phyloP scores from a whole-genome alignment of 2,329 filamentous ascomycete genomes.

The Blastomyces parvus region DNA sequence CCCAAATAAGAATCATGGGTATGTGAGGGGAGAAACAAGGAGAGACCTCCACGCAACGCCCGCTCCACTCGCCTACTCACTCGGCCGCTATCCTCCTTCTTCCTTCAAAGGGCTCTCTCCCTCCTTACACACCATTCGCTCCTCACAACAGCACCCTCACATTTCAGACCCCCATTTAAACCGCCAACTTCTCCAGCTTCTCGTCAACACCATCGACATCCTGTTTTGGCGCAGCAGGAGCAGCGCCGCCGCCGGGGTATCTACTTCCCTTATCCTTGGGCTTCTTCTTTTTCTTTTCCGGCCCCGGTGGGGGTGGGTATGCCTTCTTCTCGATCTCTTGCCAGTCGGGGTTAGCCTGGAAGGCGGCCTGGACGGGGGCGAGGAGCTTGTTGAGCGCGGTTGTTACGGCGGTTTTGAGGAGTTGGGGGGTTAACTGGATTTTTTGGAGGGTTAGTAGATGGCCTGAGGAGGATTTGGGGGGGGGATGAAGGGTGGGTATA shows the following conservation, averaged over 20 bases:
- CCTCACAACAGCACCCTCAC: no score
- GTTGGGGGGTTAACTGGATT: conserved; percentile 64
- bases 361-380: conserved; percentile 66
- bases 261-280: conserved; percentile 64
- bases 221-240: not conserved
- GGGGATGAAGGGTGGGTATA: not conserved
- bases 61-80: not conserved
- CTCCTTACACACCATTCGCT: not conserved
- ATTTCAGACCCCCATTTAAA: no score
- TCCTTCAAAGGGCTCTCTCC: no score
- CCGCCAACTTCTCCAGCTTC: not conserved
- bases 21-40: no score
- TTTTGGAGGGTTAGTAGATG: conserved; percentile 2
- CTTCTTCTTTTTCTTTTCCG: conserved; percentile 65
- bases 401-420: conserved; percentile 75
- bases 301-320: conserved; percentile 60
- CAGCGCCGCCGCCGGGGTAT: conserved; percentile 46
- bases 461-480: no score
- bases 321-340: conserved; percentile 66
- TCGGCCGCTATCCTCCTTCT: no score
- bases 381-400: conserved; percentile 64
- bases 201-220: not conserved
- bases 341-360: conserved; percentile 64
- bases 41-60: not conserved
- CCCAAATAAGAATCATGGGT: no score